phyloP scores from a whole-genome alignment of 2,329 filamentous ascomycete genomes.

The Monilinia fructigena region DNA sequence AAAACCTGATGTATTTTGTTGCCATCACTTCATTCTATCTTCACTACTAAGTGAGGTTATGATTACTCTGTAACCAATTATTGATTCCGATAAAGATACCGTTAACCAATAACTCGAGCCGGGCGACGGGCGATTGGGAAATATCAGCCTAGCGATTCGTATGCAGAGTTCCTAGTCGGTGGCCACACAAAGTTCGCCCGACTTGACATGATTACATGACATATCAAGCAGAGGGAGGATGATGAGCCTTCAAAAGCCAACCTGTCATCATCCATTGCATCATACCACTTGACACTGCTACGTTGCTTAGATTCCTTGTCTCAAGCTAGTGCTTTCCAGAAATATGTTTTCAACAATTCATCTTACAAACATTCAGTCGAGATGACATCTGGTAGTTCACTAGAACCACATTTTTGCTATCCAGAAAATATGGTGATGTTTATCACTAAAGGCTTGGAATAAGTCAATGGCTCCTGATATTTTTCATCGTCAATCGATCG shows the following conservation, averaged over 20 bases:
- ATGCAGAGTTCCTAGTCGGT: too few relatives aligned
- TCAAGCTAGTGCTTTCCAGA: slow-evolving; percentile 1
- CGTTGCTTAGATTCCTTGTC: background rate
- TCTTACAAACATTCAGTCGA: background rate
- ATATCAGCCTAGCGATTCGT: background rate
- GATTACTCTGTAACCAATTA: too few relatives aligned
- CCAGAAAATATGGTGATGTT: background rate
- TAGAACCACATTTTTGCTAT: background rate
- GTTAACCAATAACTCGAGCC: too few relatives aligned
- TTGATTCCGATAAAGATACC: too few relatives aligned
- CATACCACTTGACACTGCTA: background rate
- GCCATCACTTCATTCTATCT: background rate
- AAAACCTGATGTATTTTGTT: background rate
- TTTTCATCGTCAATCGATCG: background rate
- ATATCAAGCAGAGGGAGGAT: too few relatives aligned
- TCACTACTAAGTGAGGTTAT: too few relatives aligned
- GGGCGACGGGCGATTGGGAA: background rate
- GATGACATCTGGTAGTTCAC: background rate
- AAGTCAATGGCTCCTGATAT: background rate
- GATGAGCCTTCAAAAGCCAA: too few relatives aligned
- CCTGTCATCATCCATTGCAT: background rate
- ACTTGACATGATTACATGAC: too few relatives aligned
- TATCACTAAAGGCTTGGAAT: background rate
- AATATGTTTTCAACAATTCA: background rate
- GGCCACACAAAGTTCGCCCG: too few relatives aligned